Evolutionary conservation across 257 asterid genomes (phyloP), one percentile per base, ranked within the genome.

Genomic region (Euphrasia confusa): DNA sequence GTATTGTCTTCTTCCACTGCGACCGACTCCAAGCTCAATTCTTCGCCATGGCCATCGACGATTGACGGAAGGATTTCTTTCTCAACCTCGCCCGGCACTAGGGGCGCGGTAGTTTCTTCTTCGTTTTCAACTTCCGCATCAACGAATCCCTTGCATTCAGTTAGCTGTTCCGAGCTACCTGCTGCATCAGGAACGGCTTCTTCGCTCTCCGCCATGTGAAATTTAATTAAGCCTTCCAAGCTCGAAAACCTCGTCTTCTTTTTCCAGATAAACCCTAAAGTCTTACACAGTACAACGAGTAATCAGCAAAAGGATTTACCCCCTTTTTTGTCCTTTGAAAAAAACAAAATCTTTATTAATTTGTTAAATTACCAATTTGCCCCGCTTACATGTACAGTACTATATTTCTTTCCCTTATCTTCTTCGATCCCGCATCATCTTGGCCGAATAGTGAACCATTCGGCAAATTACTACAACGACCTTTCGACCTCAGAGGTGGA

Each of bases 51-150:
- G 42, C 42, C 42, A 9, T 37, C 42, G 42, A 37, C 42, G 2
- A 56, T 57, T 17, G 21, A 21, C 61, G 66, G 39, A 21, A 18
- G 53, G 58, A 42, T 60, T 61, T 63, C 73, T 14, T 14, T 47
- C 53, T 47, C 17, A 13, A 12, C 53, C 21, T 49, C 55, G 26
- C 1, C 55, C 55, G 26, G 27, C 8, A 49, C 17, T 12, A 10
- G 15, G 4, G 52, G 52, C 64, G 47, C 68, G 39, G 61, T 52
- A 48, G 61, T 52, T 35, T 33, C 6, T 26, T 56, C 72, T 26
- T 44, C 73, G 26, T 63, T 60, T 37, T 60, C 72, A 65, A 54
- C 78, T 17, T 78, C 71, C 75, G 45, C 44, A 49, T 64, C 64
- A 6, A 7, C 44, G 15, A 24, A 32, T 62, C 50, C 63, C 54